Base-by-base conservation (phyloP, 1,284 basidiomycete species). In the Rhodotorula glutinis region DNA sequence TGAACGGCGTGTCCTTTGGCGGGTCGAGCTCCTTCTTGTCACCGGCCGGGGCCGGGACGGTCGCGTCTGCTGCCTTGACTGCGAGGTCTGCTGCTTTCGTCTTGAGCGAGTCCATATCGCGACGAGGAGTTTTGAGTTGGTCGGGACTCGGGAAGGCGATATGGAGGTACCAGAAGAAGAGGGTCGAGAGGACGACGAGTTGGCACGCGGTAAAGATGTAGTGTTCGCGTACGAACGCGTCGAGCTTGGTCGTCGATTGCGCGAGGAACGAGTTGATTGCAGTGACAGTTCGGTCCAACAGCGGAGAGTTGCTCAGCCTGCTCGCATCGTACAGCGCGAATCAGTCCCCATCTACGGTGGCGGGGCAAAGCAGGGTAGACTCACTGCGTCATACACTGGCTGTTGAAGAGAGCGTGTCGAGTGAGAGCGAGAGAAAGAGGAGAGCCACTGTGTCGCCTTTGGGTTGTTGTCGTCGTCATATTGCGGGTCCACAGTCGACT, bases 1-100 rank as follows among this genome's bases (percentile, higher is more conserved):
- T 90, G 80, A 85, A 88, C 0, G 88, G 87, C 76, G 90, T 87
- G 74, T 89, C 83, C 76, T 88, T 90, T 33, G 91, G 90, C 4
- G 89, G 87, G 30, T 82, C 82, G 58, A 92, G 83, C 75, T 89
- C 62, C 40, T 53, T 43, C 33, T 62, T 38, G 40, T 55, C 43
- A 14, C 61, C 58, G 16, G 57, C 53, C 7, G 66, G 44, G 7
- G 58, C 58, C 2, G 38, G 17, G 1, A 59, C 59, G 52, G 57
- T 33, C 0, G 54, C 43, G 29, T 64, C 70, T 47, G 61, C 62
- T 23, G 91, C 83, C 75, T 89, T 71, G 62, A 72, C 71, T 30
- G 67, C 68, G 43, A 53, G 55, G 49, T 69, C 67, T 14, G 63
- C 57, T 23, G 61, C 59, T 21, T 54, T 59, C 4, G 59, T 55